Evolutionary conservation across 2,329 filamentous ascomycete species (phyloP).

Genomic region (Cladosporium sp.): DNA sequence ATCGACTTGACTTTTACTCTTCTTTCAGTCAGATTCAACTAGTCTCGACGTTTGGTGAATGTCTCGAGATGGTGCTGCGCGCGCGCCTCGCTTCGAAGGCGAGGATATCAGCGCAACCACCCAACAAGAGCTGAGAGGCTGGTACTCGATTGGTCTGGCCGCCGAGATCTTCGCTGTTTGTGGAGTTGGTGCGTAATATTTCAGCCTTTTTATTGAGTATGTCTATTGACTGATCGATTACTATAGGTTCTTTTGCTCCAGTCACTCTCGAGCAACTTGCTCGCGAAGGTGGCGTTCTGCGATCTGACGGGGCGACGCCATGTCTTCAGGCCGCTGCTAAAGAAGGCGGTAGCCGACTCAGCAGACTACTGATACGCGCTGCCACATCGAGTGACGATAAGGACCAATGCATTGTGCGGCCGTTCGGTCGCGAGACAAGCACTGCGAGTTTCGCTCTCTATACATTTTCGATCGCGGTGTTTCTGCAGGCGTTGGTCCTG

Average conservation of each 20-base stretch:
- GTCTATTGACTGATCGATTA: not conserved
- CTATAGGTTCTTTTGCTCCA: slow-evolving; percentile 79
- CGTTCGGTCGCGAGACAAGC: slow-evolving; percentile 77
- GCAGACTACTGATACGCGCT: slow-evolving; percentile 7
- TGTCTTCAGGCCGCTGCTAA: slow-evolving; percentile 46
- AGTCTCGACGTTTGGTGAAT: not conserved
- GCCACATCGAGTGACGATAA: slow-evolving; percentile 35
- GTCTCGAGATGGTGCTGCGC: slow-evolving; percentile 2
- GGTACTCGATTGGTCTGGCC: slow-evolving; percentile 52
- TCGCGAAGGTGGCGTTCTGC: slow-evolving; percentile 78
- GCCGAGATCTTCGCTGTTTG: slow-evolving; percentile 94
- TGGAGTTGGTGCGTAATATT: slow-evolving; percentile 60
- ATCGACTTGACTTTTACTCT: not conserved
- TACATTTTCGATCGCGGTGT: slow-evolving; percentile 82
- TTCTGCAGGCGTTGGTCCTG: slow-evolving; percentile 81
- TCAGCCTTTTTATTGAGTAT: not conserved
- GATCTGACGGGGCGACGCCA: slow-evolving; percentile 68
- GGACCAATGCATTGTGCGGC: slow-evolving; percentile 71
- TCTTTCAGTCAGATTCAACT: too few relatives aligned
- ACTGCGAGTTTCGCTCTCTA: slow-evolving; percentile 95
- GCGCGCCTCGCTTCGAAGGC: slow-evolving; percentile 22
- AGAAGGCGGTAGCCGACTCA: slow-evolving; percentile 18
- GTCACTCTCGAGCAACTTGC: slow-evolving; percentile 88
- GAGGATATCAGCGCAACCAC: slow-evolving; percentile 25
- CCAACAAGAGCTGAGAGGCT: slow-evolving; percentile 25